Conservation (phyloP, 495 filamentous ascomycete species). For the Penicillium odoratum region DNA sequence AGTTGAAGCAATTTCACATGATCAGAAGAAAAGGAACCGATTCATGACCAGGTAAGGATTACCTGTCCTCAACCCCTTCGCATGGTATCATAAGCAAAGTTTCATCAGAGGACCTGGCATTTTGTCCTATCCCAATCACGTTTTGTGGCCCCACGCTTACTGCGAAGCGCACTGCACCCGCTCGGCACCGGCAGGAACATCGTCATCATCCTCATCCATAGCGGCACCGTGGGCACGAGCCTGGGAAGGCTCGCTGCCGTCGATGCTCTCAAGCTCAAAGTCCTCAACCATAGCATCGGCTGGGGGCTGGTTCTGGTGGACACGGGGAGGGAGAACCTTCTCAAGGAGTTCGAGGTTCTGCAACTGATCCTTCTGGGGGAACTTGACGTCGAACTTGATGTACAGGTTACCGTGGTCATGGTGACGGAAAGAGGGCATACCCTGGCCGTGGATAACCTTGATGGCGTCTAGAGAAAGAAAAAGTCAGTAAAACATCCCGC, state of each 20-base stretch:
- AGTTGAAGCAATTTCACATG: conserved; percentile 11
- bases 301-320: conserved; percentile 60
- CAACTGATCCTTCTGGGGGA: conserved; percentile 66
- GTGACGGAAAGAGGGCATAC: conserved; percentile 96
- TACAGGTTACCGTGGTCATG: conserved; percentile 97
- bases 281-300: conserved; percentile 89
- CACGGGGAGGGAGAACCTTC: conserved; percentile 73
- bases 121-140: background rate
- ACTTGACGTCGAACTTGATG: conserved; percentile 96
- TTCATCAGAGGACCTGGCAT: conserved; percentile 32
- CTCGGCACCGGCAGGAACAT: conserved; percentile 80
- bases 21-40: conserved; percentile 26
- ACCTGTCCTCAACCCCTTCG: conserved; percentile 22
- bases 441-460: conserved; percentile 94
- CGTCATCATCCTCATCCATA: conserved; percentile 88
- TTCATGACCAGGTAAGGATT: background rate
- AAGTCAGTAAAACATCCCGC: conserved; percentile 16
- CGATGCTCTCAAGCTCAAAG: conserved; percentile 77
- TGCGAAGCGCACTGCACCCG: conserved; percentile 97
- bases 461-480: conserved; percentile 62
- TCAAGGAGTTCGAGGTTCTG: conserved; percentile 65
- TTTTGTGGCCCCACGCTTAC: conserved; percentile 52
- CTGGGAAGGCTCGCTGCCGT: conserved; percentile 63
- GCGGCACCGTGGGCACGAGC: conserved; percentile 73
- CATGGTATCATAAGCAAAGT: conserved; percentile 49